Conservation (phyloP, 2,329 filamentous ascomycete species). For the Tolypocladium paradoxum region DNA sequence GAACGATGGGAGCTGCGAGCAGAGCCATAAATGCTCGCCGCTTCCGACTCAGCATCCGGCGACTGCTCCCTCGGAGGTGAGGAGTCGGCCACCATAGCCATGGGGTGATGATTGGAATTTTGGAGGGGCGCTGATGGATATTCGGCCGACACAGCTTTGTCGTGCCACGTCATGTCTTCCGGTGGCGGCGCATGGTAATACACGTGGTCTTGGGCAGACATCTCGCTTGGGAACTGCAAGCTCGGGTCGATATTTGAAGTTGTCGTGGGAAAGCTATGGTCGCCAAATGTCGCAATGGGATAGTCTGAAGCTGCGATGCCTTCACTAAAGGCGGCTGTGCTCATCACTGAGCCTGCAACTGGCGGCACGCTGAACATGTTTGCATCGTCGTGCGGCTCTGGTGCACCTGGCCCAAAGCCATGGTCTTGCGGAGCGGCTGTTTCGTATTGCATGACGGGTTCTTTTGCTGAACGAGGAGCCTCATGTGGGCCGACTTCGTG, state of each 20-base stretch:
- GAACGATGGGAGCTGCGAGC: neutral
- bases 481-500: neutral
- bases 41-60: neutral
- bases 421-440: neutral
- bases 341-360: neutral
- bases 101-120: neutral
- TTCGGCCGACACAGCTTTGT: neutral
- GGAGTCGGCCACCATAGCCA: neutral
- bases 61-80: slow-evolving; percentile 1
- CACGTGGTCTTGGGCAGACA: neutral
- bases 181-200: neutral
- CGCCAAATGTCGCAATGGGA: neutral
- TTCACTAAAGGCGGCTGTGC: neutral
- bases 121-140: neutral
- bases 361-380: neutral
- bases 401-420: neutral
- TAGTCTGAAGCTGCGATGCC: neutral
- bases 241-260: slow-evolving; percentile 7
- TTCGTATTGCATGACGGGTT: neutral
- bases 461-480: neutral
- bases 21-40: neutral
- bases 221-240: slow-evolving; percentile 4
- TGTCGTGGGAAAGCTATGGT: neutral
- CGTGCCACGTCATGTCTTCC: neutral
- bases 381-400: neutral